These are phyloP conservation scores for Hydnum rufescens DNA, from an alignment of 768 basidiomycete species.

Conservation along the genomic window DNA sequence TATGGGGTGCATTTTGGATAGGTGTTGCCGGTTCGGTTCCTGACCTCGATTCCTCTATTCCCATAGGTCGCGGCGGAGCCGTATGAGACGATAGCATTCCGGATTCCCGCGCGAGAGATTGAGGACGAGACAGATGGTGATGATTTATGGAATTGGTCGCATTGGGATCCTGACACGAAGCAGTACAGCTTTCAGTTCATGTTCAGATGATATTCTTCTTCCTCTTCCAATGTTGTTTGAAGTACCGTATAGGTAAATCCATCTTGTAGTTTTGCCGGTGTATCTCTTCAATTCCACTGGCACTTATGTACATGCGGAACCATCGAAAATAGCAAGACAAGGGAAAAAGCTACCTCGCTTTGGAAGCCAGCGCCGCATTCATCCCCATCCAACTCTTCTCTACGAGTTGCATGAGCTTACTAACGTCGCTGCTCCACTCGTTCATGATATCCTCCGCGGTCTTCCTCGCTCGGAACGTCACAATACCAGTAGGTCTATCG, in stretches of 20 bases:
- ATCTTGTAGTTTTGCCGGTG: too few species aligned
- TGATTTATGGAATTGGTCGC: conserved; percentile 90
- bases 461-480: conserved; percentile 68
- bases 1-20: conserved; percentile 14
- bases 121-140: conserved; percentile 63
- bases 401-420: conserved; percentile 69
- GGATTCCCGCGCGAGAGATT: conserved; percentile 91
- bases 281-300: too few species aligned
- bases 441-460: conserved; percentile 89
- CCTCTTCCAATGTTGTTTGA: not conserved
- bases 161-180: conserved; percentile 99
- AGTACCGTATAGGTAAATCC: too few species aligned
- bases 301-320: too few species aligned
- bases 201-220: conserved; percentile 25
- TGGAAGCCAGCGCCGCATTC: conserved; percentile 76
- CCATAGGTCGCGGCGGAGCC: conserved; percentile 92
- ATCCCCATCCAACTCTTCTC: conserved; percentile 99
- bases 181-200: conserved; percentile 97
- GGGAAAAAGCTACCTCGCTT: conserved; percentile 16
- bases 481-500: conserved; percentile 77
- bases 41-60: not conserved
- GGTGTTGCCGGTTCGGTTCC: not conserved
- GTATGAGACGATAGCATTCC: conserved; percentile 98
- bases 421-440: conserved; percentile 95
- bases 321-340: too few species aligned